Percentiles rank a stretch among this genome's conserved stretches.
Evolutionary conservation across 495 filamentous ascomycete species (phyloP).

Genomic region (Xanthoparmelia taractica): DNA sequence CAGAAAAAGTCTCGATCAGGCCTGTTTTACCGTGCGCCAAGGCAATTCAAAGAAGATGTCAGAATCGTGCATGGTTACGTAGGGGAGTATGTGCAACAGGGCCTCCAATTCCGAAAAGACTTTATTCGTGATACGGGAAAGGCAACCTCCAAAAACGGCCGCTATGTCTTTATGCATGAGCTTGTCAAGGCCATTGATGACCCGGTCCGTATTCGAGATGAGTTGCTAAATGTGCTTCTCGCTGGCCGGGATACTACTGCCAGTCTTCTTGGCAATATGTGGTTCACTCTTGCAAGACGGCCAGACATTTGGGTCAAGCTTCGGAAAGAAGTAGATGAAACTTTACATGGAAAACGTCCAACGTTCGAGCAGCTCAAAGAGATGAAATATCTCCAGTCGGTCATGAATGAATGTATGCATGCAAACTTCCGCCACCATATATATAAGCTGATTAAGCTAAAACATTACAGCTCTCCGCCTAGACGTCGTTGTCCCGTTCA

Average conservation of each 20-base stretch:
- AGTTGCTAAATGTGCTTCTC: constrained; percentile 31
- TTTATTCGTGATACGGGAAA: not conserved
- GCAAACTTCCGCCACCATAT: not conserved
- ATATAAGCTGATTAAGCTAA: not conserved
- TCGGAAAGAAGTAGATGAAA: not conserved
- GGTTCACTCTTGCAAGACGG: not conserved
- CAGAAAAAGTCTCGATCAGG: not conserved
- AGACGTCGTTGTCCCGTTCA: constrained; percentile 68
- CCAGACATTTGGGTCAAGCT: constrained; percentile 19
- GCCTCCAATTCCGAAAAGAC: constrained; percentile 25
- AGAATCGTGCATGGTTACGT: not conserved
- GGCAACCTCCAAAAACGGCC: not conserved
- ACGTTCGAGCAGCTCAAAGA: not conserved
- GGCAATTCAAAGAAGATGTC: not conserved
- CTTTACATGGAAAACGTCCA: not conserved
- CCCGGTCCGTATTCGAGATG: constrained; percentile 39
- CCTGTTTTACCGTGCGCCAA: not conserved
- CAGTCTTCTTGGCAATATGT: constrained; percentile 45
- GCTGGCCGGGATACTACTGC: constrained; percentile 51
- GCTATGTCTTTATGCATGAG: constrained; percentile 33
- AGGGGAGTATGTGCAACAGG: constrained; percentile 33
- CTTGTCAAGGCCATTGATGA: constrained; percentile 40
- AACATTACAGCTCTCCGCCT: constrained; percentile 35
- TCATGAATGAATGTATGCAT: constrained; percentile 27
- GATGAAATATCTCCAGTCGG: constrained; percentile 20